phyloP scores from a whole-genome alignment of 106 monocot species.

The Dioscorea dumetorum region DNA sequence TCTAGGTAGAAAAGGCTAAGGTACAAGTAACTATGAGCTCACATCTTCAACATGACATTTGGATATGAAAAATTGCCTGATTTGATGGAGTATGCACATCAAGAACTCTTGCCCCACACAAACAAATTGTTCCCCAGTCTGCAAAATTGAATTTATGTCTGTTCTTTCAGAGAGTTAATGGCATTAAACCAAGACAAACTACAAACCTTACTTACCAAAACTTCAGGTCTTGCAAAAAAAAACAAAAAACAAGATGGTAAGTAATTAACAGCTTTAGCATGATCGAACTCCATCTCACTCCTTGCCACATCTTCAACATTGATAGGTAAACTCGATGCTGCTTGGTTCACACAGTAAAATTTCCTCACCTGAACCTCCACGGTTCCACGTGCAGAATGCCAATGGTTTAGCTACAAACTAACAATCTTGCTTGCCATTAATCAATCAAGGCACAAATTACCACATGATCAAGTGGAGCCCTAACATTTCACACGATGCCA shows the following conservation, averaged over 20 bases:
- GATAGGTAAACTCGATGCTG: conserved; percentile 56
- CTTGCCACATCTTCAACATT: conserved; percentile 86
- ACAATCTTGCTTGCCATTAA: no score
- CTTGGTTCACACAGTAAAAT: conserved; percentile 64
- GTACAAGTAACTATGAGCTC: conserved; percentile 5
- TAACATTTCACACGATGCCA: background rate
- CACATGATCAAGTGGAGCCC: no score
- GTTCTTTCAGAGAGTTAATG: no score
- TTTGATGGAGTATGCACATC: conserved; percentile 83
- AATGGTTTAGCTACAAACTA: background rate
- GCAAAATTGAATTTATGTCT: background rate
- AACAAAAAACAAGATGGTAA: no score
- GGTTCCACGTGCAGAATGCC: conserved; percentile 54
- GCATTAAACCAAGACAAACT: no score
- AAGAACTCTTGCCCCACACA: conserved; percentile 73
- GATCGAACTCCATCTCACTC: conserved; percentile 62
- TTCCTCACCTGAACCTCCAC: conserved; percentile 89
- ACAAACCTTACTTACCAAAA: no score
- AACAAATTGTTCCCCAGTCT: conserved; percentile 71
- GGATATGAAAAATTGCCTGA: conserved; percentile 58
- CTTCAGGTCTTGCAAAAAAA: no score
- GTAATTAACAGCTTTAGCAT: conserved; percentile 28
- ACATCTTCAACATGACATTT: conserved; percentile 50
- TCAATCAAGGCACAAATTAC: background rate
- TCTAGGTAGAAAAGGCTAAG: no score